These are phyloP conservation scores for Rhizopogon sp. DNA, from an alignment of 768 basidiomycete species.

Conservation along the genomic window DNA sequence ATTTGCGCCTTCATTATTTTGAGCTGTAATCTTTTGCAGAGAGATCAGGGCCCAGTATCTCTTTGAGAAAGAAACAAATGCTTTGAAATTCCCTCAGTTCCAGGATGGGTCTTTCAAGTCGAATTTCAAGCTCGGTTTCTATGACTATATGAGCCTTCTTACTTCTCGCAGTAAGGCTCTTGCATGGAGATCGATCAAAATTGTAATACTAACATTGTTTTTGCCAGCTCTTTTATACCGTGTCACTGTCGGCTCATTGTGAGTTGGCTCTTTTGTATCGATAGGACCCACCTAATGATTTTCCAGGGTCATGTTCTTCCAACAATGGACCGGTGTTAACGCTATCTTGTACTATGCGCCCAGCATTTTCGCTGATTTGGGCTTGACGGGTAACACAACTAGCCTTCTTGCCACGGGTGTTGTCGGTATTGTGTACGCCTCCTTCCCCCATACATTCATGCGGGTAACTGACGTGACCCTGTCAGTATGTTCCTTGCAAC, in stretches of 20 bases:
- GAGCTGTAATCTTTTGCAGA: constrained; percentile 22
- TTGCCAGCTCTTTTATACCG: constrained; percentile 52
- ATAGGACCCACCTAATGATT: neutral
- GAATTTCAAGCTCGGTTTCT: constrained; percentile 55
- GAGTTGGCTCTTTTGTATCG: constrained; percentile 10
- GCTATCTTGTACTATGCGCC: constrained; percentile 77
- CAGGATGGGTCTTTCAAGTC: constrained; percentile 58
- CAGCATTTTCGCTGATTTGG: constrained; percentile 57
- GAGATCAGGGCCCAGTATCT: constrained; percentile 73
- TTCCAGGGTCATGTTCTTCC: constrained; percentile 67
- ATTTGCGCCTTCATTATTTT: neutral
- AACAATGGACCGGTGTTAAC: constrained; percentile 81
- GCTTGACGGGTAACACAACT: constrained; percentile 56
- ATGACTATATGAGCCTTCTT: constrained; percentile 59
- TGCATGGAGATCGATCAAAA: neutral
- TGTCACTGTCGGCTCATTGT: constrained; percentile 56
- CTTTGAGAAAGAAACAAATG: constrained; percentile 64
- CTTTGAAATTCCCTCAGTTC: constrained; percentile 51
- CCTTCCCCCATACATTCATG: neutral
- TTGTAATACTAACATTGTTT: neutral
- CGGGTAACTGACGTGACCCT: neutral
- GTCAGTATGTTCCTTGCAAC: constrained; percentile 69
- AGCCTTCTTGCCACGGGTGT: constrained; percentile 62
- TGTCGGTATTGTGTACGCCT: constrained; percentile 68
- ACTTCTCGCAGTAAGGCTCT: constrained; percentile 33